Conservation (phyloP, 1,139 yeast genomes). For the Debaryomycetaceae sp. region DNA sequence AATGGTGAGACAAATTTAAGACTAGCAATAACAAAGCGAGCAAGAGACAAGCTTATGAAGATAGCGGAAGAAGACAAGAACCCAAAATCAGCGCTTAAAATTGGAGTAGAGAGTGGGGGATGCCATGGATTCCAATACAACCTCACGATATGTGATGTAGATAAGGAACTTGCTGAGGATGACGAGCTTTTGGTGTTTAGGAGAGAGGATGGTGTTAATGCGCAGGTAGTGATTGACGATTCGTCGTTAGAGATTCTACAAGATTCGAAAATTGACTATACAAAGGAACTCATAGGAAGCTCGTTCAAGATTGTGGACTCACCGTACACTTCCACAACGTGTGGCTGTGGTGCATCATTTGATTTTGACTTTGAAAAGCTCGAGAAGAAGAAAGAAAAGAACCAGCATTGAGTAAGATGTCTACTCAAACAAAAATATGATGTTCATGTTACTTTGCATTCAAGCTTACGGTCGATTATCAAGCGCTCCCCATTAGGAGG, state of each 20-base stretch:
- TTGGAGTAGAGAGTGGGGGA: conserved; percentile 95
- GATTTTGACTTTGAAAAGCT: conserved; percentile 75
- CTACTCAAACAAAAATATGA: too few relatives aligned
- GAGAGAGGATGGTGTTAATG: conserved; percentile 44
- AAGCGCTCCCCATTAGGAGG: too few relatives aligned
- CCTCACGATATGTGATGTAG: conserved; percentile 55
- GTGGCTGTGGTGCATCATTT: conserved; percentile 97
- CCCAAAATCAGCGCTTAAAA: conserved; percentile 60
- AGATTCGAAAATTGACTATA: conserved; percentile 84
- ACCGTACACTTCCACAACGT: conserved; percentile 84
- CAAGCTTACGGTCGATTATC: too few relatives aligned
- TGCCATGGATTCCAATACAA: conserved; percentile 97
- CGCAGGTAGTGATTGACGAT: conserved; percentile 74
- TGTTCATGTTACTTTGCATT: too few relatives aligned
- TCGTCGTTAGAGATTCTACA: conserved; percentile 77
- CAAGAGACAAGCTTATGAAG: conserved; percentile 48
- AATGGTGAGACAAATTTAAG: conserved; percentile 35
- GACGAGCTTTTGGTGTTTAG: conserved; percentile 48
- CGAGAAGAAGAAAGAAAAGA: conserved; percentile 18
- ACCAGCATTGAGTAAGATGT: too few relatives aligned
- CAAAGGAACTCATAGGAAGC: conserved; percentile 91
- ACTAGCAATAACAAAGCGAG: conserved; percentile 41
- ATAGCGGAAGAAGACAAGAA: conserved; percentile 59
- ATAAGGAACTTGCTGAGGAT: conserved; percentile 35
- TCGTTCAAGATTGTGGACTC: conserved; percentile 92